Base-by-base conservation (phyloP, 2,329 filamentous ascomycete genomes). In the Hirsutella thompsonii region DNA sequence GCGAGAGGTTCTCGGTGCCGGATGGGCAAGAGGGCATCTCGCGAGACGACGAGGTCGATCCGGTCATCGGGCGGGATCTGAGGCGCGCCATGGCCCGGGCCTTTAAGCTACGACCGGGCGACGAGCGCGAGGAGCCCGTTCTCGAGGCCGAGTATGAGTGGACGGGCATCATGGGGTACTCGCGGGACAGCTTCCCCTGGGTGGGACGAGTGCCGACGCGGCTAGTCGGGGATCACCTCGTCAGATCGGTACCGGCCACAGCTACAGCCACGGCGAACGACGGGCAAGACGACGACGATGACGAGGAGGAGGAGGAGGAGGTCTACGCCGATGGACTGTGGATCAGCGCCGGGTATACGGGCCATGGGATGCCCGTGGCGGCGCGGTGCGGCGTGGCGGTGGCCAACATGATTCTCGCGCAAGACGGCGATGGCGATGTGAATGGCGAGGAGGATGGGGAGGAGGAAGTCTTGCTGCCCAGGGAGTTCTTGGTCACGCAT, bases 151-250 rank as follows among this genome's bases (percentile, higher is more conserved):
- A 70, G 23, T 75, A 72, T 54, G 76, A 83, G 54, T 90, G 84
- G 84, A 84, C 81, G 2, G 84, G 84, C 0, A 82, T 88, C 49
- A 89, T 88, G 83, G 83, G 80, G 0, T 88, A 77, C 57, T 78
- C 74, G 23, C 64, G 76, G 6, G 84, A 89, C 55, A 64, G 70
- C 0, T 58, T 70, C 39, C 82, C 84, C 0, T 88, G 79, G 78
- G 79, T 89, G 2, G 84, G 83, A 0, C 59, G 62, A 9, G 72
- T 88, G n/a, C 77, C 79, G 0, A 60, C 59, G 29, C 51, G 55
- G 5, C 48, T 71, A 20, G 60, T 71, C 5, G 75, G 69, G n/a
- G n/a, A n/a, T n/a, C n/a, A n/a, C n/a, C n/a, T n/a, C n/a, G n/a
- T n/a, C n/a, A n/a, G n/a, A n/a, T n/a, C n/a, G n/a, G n/a, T n/a